Evolutionary conservation across 2,329 filamentous ascomycete species (phyloP).

Genomic region (Sporothrix dimorphospora): DNA sequence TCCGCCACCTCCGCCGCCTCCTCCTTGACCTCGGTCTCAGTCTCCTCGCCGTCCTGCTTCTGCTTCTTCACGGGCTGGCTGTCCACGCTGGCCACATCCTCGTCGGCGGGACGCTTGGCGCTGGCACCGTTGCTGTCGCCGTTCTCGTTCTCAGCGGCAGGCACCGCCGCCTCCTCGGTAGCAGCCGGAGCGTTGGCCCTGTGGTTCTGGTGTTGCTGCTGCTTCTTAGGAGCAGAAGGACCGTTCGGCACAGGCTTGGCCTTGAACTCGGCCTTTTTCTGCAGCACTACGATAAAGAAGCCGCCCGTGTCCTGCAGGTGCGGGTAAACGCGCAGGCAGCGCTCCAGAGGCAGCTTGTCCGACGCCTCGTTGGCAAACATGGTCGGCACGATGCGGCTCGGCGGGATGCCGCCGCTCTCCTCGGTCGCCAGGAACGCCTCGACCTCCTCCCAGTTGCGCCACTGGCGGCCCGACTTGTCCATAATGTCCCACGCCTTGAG

Average conservation of each 20-base stretch:
- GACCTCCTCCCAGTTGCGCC: constrained; percentile 82
- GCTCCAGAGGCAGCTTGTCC: constrained; percentile 75
- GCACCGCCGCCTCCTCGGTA: neutral
- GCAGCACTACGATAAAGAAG: constrained; percentile 94
- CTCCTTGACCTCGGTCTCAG: constrained; percentile 35
- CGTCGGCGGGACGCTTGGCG: constrained; percentile 42
- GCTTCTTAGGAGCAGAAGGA: constrained; percentile 43
- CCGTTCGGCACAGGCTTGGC: constrained; percentile 59
- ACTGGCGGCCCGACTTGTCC: constrained; percentile 80
- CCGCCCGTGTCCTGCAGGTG: constrained; percentile 95
- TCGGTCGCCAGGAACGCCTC: constrained; percentile 66
- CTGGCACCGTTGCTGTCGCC: constrained; percentile 29
- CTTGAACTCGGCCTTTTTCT: constrained; percentile 87
- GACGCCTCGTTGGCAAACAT: constrained; percentile 76
- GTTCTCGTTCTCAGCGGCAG: constrained; percentile 22
- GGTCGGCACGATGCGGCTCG: constrained; percentile 71
- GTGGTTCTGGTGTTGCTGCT: constrained; percentile 9
- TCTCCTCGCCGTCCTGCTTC: constrained; percentile 38
- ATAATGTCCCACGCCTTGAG: constrained; percentile 87
- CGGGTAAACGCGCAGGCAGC: constrained; percentile 91
- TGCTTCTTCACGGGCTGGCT: constrained; percentile 45
- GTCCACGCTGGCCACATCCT: constrained; percentile 41
- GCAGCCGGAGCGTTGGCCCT: constrained; percentile 48
- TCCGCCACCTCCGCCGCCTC: constrained; percentile 24
- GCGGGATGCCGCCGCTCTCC: constrained; percentile 50